These are phyloP conservation scores for Claviceps citrina DNA, from an alignment of 2,329 filamentous ascomycete genomes.

Conservation along the genomic window DNA sequence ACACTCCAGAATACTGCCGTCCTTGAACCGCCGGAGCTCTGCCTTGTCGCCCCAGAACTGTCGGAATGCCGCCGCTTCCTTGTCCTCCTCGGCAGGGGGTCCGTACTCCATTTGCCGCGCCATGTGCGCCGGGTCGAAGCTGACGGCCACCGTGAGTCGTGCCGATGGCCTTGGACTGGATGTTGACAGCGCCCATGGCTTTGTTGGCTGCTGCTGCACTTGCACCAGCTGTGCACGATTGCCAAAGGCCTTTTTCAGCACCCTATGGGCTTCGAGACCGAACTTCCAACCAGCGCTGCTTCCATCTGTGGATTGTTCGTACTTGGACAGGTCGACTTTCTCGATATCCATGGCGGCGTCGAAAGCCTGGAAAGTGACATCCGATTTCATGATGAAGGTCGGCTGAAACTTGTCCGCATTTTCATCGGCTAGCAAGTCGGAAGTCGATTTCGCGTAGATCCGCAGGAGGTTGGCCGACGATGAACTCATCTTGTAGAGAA, in stretches of 20 bases:
- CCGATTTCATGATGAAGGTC: constrained; percentile 57
- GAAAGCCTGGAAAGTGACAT: constrained; percentile 38
- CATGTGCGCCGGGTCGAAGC: constrained; percentile 58
- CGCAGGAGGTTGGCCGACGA: constrained; percentile 68
- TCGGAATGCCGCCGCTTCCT: constrained; percentile 66
- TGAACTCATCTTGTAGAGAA: constrained; percentile 77
- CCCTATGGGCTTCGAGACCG: constrained; percentile 43
- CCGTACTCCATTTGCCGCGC: constrained; percentile 73
- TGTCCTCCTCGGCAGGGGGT: constrained; percentile 70
- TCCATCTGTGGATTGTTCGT: constrained; percentile 21
- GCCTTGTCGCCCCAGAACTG: constrained; percentile 91
- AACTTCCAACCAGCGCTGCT: constrained; percentile 30
- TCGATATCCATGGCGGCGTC: constrained; percentile 31
- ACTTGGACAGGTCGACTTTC: constrained; percentile 15
- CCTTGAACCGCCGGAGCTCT: constrained; percentile 85
- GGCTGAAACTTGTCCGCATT: constrained; percentile 67
- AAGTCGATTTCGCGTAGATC: constrained; percentile 57
- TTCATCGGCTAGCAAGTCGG: constrained; percentile 60
- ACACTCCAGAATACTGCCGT: constrained; percentile 85
- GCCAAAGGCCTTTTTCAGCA: constrained; percentile 56
- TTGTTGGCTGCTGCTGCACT: constrained; percentile 27
- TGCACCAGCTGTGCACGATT: constrained; percentile 58
- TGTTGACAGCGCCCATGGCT: constrained; percentile 17
- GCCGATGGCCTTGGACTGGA: constrained; percentile 12
- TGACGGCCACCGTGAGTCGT: constrained; percentile 46